Percentiles rank a stretch among this genome's conserved stretches.
Evolutionary conservation across 495 filamentous ascomycete species (phyloP).

Genomic region (Trichoderma gamsii): DNA sequence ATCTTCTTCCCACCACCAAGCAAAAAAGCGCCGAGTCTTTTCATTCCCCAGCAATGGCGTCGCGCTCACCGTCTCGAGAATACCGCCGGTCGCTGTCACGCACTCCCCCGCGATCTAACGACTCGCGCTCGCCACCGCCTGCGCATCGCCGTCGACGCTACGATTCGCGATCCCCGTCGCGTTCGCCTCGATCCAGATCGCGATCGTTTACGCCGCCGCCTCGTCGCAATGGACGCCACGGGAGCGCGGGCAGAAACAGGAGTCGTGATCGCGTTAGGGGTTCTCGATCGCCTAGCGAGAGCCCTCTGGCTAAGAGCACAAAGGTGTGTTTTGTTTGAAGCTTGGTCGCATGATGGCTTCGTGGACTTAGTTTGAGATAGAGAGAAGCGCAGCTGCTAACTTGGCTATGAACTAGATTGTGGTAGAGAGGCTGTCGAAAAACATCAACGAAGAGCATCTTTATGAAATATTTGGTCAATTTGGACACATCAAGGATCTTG

Average conservation of each 20-base stretch:
- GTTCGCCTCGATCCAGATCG: constrained; percentile 21
- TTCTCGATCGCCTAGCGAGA: constrained; percentile 5
- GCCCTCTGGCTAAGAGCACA: constrained; percentile 25
- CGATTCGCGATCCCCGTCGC: constrained; percentile 24
- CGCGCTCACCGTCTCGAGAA: constrained; percentile 25
- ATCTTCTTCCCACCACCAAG: background rate
- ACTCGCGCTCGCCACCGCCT: constrained; percentile 30
- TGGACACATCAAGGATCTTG: constrained; percentile 76
- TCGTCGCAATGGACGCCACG: constrained; percentile 29
- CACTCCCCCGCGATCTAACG: constrained; percentile 24
- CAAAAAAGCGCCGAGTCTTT: background rate
- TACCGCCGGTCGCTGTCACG: constrained; percentile 26
- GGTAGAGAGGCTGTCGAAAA: constrained; percentile 93
- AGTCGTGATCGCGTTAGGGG: constrained; percentile 11
- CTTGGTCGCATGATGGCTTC: background rate
- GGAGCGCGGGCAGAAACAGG: constrained; percentile 15
- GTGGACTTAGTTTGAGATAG: background rate
- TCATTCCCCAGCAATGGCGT: constrained; percentile 23
- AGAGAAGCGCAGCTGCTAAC: constrained; percentile 17
- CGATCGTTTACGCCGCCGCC: constrained; percentile 22
- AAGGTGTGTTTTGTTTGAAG: constrained; percentile 24
- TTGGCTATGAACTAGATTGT: constrained; percentile 59
- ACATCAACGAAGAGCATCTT: constrained; percentile 82
- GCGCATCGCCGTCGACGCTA: constrained; percentile 22
- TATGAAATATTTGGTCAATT: constrained; percentile 88